Evolutionary conservation across 1,284 basidiomycete species (phyloP), one percentile per base, ranked within the genome.

Genomic region (Naganishia albida): DNA sequence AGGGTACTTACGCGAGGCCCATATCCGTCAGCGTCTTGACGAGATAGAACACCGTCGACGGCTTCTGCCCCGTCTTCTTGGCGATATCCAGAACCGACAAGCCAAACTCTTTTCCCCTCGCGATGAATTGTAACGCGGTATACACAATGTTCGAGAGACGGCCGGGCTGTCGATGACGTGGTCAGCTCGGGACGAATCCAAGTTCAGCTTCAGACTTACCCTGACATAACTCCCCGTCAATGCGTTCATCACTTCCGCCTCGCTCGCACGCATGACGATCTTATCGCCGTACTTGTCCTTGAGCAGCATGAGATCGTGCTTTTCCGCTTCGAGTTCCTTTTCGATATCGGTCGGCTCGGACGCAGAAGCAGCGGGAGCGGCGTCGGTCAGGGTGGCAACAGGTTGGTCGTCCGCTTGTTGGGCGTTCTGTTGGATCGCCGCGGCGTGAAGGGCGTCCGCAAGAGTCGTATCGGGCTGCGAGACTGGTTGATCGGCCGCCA

Each of bases 11-110:
- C 66, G 57, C 63, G n/a, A 67, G 38, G 16, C 66, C 66, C 44
- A 54, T 42, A 42, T 67, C 66, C 23, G 59, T 52, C 63, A 67
- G 40, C 44, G 53, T 51, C 57, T 64, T 67, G 28, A 67, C 66
- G 28, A 62, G n/a, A 23, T 67, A 67, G 42, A 67, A 67, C 43
- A 60, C 56, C 39, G 52, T 59, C 49, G 44, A 44, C 28, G 63
- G 63, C 23, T 55, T 67, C 51, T 62, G 39, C 3, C 49, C 65
- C 16, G 28, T 38, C 28, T 63, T 63, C 30, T 63, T 64, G 15
- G 42, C 62, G 16, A 67, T 62, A 44, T 68, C 63, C 12, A 63
- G 25, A 2, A 63, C 59, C 7, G 43, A 20, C 26, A 64, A 50
- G 18, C 63, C 67, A 7, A 34, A 30, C 8, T 48, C 53, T n/a